Percentiles rank a stretch among this genome's conserved stretches.
phyloP scores from a whole-genome alignment of 345 rosid species.

The Populus simonii region DNA sequence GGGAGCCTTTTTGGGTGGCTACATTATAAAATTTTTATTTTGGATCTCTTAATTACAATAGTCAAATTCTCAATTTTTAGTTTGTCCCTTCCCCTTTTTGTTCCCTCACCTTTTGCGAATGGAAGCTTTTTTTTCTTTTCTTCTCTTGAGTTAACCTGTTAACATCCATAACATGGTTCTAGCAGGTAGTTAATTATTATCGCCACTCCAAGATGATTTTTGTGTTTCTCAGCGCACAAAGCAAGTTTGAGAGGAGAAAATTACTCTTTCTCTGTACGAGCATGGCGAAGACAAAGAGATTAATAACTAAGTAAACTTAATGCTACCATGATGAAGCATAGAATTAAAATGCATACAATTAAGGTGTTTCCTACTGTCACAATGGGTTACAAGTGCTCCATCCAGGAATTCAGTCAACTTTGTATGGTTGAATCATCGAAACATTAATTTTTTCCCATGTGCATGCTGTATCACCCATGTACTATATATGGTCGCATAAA shows the following conservation, averaged over 20 bases:
- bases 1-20: conserved; percentile 64
- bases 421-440: background rate
- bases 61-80: background rate
- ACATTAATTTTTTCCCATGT: background rate
- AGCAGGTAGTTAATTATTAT: conserved; percentile 12
- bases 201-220: conserved; percentile 7
- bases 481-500: background rate
- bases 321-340: too few species aligned
- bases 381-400: background rate
- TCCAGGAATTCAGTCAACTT: background rate
- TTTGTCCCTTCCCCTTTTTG: background rate
- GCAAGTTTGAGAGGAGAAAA: background rate
- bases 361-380: background rate
- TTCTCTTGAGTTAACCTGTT: background rate
- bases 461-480: background rate
- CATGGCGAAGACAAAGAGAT: too few species aligned
- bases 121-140: background rate
- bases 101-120: background rate
- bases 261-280: background rate
- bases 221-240: background rate
- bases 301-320: background rate
- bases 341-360: background rate
- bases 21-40: conserved; percentile 43
- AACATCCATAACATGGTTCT: background rate
- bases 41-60: conserved; percentile 21